phyloP scores from a whole-genome alignment of 768 basidiomycete genomes.

The Sarcomyxa edulis region DNA sequence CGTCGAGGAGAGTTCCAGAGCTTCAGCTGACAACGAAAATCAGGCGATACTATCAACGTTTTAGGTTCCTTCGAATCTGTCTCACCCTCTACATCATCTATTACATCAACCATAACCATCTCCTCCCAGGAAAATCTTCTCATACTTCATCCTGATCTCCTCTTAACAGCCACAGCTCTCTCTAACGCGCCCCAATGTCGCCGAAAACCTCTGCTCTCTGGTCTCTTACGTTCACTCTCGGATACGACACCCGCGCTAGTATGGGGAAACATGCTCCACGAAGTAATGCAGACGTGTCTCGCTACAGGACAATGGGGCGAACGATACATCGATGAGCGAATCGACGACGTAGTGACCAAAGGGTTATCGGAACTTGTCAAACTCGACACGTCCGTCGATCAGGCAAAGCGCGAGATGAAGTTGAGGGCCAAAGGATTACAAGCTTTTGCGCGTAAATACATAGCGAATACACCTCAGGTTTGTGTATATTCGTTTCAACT shows the following conservation, averaged over 20 bases:
- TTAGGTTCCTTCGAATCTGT: constrained; percentile 41
- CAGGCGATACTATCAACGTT: constrained; percentile 81
- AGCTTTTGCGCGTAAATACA: constrained; percentile 62
- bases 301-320: constrained; percentile 56
- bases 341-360: constrained; percentile 48
- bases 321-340: constrained; percentile 51
- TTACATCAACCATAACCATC: constrained; percentile 48
- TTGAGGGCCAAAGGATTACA: constrained; percentile 59
- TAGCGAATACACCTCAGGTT: constrained; percentile 63
- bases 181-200: constrained; percentile 79
- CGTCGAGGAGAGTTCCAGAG: not conserved
- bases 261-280: constrained; percentile 93
- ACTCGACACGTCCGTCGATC: constrained; percentile 51
- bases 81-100: constrained; percentile 24
- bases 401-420: constrained; percentile 61
- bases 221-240: constrained; percentile 46
- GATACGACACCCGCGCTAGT: constrained; percentile 65
- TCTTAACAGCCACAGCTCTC: constrained; percentile 86
- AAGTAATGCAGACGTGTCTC: constrained; percentile 83
- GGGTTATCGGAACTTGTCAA: constrained; percentile 59
- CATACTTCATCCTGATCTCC: constrained; percentile 88
- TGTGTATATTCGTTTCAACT: constrained; percentile 3
- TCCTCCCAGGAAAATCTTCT: constrained; percentile 63
- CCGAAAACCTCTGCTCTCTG: constrained; percentile 80
- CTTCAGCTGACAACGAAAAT: not conserved